These are phyloP conservation scores for Eutypella sp. DNA, from an alignment of 2,329 filamentous ascomycete species.

Conservation along the genomic window DNA sequence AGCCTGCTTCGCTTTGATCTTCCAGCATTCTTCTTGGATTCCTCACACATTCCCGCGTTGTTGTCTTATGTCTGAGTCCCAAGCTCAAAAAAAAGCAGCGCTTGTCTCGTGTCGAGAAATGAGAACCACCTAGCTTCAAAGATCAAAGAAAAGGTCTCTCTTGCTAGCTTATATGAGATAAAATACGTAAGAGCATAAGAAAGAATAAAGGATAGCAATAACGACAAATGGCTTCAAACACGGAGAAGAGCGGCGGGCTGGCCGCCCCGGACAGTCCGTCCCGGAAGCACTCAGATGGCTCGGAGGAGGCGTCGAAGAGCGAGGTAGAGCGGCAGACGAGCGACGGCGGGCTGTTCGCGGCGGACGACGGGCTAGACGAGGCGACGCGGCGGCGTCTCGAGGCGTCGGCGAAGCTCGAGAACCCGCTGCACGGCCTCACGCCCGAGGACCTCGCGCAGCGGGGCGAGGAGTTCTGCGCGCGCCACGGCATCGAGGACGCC, in stretches of 20 bases:
- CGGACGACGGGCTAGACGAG: constrained; percentile 16
- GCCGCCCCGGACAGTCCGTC: constrained; percentile 6
- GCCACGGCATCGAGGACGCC: constrained; percentile 48
- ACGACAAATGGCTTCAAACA: constrained; percentile 9
- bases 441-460: constrained; percentile 45
- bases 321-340: constrained; percentile 21
- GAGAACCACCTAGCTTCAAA: no score
- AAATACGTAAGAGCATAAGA: no score
- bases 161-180: no score
- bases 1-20: no score
- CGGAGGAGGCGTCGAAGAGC: constrained; percentile 19
- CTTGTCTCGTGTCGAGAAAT: no score
- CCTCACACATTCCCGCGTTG: no score
- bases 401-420: constrained; percentile 33
- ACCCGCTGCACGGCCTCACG: constrained; percentile 36
- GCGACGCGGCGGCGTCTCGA: constrained; percentile 25
- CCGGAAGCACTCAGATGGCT: constrained; percentile 20
- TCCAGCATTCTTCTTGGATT: no score
- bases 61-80: no score
- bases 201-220: constrained; percentile 1
- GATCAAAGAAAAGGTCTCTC: no score
- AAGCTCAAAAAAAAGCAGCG: no score
- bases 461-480: constrained; percentile 53
- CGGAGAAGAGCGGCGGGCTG: constrained; percentile 6
- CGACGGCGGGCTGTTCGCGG: constrained; percentile 3